Conservation (phyloP, 768 basidiomycete species). For the Scleroderma citrinum region DNA sequence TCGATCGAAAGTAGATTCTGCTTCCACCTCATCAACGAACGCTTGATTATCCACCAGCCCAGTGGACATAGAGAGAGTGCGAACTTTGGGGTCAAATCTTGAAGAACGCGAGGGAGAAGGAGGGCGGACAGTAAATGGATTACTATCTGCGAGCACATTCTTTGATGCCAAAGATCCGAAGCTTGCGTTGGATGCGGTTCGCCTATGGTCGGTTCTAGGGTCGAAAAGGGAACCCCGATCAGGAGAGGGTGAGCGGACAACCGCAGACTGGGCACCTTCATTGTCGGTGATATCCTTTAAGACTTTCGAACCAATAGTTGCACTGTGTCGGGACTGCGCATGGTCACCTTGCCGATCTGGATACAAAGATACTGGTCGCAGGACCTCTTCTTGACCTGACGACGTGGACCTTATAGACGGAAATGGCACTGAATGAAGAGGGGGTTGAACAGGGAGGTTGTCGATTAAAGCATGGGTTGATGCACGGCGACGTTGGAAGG, state of each 20-base stretch:
- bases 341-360: conserved; percentile 30
- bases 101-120: conserved; percentile 58
- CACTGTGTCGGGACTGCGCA: conserved; percentile 44
- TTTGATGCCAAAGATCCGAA: conserved; percentile 34
- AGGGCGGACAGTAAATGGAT: conserved; percentile 64
- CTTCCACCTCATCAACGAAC: conserved; percentile 46
- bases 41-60: conserved; percentile 62
- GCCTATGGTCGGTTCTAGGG: conserved; percentile 33
- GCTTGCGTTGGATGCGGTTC: conserved; percentile 42
- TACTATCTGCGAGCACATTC: conserved; percentile 38
- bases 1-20: conserved; percentile 38
- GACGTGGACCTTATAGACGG: conserved; percentile 51
- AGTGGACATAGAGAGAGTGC: conserved; percentile 55
- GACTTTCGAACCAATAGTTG: conserved; percentile 45
- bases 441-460: conserved; percentile 34
- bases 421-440: conserved; percentile 56
- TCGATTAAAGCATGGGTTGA: conserved; percentile 46
- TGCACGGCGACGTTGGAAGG: conserved; percentile 43
- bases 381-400: conserved; percentile 35
- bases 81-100: conserved; percentile 79
- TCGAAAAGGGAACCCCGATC: conserved; percentile 39
- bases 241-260: conserved; percentile 32
- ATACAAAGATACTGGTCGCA: conserved; percentile 31
- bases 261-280: conserved; percentile 29
- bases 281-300: conserved; percentile 32